A percentile compares a stretch with the other conserved stretches of the same genome.
phyloP scores from a whole-genome alignment of 2,329 filamentous ascomycete genomes.

The Fusarium incarnatum region DNA sequence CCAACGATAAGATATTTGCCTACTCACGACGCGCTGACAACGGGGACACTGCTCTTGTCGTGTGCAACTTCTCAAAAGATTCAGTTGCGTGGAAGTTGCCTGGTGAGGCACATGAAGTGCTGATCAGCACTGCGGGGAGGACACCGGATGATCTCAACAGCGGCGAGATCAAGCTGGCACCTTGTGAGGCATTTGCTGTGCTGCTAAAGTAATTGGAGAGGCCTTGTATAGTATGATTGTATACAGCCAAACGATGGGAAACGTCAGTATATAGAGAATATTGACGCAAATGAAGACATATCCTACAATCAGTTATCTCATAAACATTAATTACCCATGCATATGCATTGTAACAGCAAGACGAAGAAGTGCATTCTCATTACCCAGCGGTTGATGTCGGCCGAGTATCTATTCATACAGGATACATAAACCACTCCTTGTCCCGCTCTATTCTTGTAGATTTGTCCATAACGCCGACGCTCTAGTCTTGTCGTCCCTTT shows the following conservation, averaged over 20 bases:
- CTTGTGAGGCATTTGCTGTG: constrained; percentile 54
- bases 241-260: neutral
- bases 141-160: constrained; percentile 44
- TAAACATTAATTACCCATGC: neutral
- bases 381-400: constrained; percentile 43
- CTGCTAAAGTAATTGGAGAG: constrained; percentile 41
- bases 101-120: constrained; percentile 48
- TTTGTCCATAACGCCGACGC: constrained; percentile 26
- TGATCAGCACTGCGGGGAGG: constrained; percentile 51
- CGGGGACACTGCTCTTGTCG: constrained; percentile 51
- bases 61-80: constrained; percentile 55
- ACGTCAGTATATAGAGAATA: neutral
- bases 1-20: constrained; percentile 53
- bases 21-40: constrained; percentile 51
- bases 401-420: constrained; percentile 53
- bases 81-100: constrained; percentile 49
- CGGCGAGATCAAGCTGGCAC: constrained; percentile 48
- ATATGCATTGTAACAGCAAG: constrained; percentile 8
- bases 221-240: neutral
- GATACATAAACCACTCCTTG: constrained; percentile 42
- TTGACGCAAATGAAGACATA: neutral
- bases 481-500: constrained; percentile 94
- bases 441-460: constrained; percentile 27
- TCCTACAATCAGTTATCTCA: neutral
- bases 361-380: constrained; percentile 40